Conservation (phyloP, 768 basidiomycete genomes). For the Cubamyces sp. region DNA sequence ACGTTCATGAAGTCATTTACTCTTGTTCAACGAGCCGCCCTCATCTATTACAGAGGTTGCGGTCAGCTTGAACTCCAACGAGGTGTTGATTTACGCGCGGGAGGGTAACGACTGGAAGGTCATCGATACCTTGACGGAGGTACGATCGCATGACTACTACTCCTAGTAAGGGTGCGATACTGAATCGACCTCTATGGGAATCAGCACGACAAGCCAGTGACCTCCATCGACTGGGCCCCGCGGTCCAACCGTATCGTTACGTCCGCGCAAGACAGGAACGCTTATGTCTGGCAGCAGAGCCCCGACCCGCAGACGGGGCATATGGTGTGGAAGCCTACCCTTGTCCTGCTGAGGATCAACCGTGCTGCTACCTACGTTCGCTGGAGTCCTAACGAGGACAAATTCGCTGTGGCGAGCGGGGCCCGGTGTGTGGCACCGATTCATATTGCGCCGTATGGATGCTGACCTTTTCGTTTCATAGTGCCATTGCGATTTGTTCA, state of each 20-base stretch:
- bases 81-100: constrained; percentile 78
- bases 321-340: constrained; percentile 88
- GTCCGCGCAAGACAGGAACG: constrained; percentile 98
- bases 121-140: constrained; percentile 85
- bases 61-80: constrained; percentile 88
- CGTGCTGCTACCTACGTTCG: constrained; percentile 92
- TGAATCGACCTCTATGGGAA: neutral
- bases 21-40: neutral
- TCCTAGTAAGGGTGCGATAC: neutral
- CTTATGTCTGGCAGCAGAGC: constrained; percentile 95
- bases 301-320: constrained; percentile 73
- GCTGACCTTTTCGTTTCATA: constrained; percentile 35
- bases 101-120: constrained; percentile 69
- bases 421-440: constrained; percentile 62
- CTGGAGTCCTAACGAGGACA: constrained; percentile 98
- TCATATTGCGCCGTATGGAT: neutral
- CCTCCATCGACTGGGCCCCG: constrained; percentile 98
- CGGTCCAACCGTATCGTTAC: constrained; percentile 97
- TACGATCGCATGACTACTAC: constrained; percentile 36
- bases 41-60: constrained; percentile 71
- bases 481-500: constrained; percentile 94
- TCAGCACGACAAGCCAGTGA: constrained; percentile 97
- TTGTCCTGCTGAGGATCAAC: constrained; percentile 95
- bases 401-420: constrained; percentile 97
- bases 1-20: constrained; percentile 38